Evolutionary conservation across 2,329 filamentous ascomycete genomes (phyloP).

Genomic region (Sclerotinia glacialis): DNA sequence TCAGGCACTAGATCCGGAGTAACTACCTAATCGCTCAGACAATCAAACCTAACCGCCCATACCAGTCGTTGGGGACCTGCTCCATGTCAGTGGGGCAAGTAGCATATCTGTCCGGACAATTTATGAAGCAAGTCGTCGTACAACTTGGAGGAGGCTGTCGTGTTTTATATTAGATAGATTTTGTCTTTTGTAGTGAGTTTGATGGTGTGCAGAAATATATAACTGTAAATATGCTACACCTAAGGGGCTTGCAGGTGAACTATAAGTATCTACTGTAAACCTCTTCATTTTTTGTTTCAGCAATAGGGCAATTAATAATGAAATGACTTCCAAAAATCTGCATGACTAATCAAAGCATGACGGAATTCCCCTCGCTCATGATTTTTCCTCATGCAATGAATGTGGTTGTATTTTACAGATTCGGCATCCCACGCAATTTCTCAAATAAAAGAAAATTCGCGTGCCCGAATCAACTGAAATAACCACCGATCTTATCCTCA

Average conservation of each 20-base stretch:
- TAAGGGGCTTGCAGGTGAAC: background rate
- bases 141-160: background rate
- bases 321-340: background rate
- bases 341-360: constrained; percentile 4
- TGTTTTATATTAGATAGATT: background rate
- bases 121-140: background rate
- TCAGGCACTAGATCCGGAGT: too few relatives aligned
- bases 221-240: background rate
- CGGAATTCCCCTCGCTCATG: background rate
- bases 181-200: background rate
- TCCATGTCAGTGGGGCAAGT: background rate
- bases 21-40: background rate
- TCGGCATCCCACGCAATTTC: background rate
- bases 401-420: too few relatives aligned
- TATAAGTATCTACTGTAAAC: too few relatives aligned
- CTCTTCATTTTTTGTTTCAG: too few relatives aligned
- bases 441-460: too few relatives aligned
- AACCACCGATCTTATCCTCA: background rate
- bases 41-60: background rate
- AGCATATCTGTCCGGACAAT: background rate
- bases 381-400: background rate
- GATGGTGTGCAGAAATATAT: background rate
- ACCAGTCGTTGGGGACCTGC: too few relatives aligned
- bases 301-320: background rate
- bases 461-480: background rate